Conservation (phyloP, 83 land plant genomes). For the Picea abies region DNA sequence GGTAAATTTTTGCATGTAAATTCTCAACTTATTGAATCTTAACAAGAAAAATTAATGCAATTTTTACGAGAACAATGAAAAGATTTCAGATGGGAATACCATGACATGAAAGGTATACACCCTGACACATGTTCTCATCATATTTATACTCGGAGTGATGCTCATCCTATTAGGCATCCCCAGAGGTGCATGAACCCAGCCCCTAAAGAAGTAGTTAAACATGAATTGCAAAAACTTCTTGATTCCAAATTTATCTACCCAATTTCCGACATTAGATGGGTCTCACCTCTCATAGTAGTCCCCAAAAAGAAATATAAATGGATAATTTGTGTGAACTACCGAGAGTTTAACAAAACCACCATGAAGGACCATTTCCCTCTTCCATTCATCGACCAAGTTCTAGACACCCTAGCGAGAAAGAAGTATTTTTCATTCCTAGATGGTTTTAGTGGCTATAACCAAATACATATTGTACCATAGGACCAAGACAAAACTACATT, state of each 20-base stretch:
- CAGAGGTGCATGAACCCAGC: not conserved
- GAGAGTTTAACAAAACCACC: not conserved
- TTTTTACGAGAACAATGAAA: too few species aligned
- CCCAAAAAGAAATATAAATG: not conserved
- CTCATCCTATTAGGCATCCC: not conserved
- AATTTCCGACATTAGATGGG: not conserved
- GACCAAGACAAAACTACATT: not conserved
- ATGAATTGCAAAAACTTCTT: not conserved
- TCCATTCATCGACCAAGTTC: not conserved
- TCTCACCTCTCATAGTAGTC: not conserved
- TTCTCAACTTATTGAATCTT: too few species aligned
- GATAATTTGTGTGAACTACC: not conserved
- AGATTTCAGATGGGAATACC: too few species aligned
- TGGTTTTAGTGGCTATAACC: not conserved
- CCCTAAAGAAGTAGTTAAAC: not conserved
- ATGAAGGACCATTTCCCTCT: not conserved
- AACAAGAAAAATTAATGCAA: too few species aligned
- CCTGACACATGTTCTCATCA: not conserved
- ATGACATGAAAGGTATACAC: too few species aligned
- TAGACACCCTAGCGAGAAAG: not conserved
- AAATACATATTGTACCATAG: not conserved
- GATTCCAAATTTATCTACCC: not conserved
- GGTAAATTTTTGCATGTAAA: too few species aligned
- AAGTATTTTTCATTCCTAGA: not conserved
- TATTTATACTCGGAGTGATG: not conserved